Base-by-base conservation (phyloP, 2,329 filamentous ascomycete genomes). In the Colletotrichum tabaci region DNA sequence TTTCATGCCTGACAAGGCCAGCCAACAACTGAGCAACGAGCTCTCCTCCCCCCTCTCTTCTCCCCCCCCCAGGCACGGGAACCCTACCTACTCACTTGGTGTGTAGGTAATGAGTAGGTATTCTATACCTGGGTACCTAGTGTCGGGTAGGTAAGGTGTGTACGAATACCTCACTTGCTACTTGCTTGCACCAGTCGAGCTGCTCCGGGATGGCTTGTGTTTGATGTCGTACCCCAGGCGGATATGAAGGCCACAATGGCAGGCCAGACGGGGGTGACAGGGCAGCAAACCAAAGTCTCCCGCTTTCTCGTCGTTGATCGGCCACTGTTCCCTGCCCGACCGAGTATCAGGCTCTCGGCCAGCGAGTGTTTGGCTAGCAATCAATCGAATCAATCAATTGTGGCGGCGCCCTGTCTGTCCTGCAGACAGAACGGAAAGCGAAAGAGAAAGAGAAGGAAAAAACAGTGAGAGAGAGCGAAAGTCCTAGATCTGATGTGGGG, bases 401-500 rank as follows among this genome's bases (percentile, higher is more conserved):
- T 56, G 56, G 42, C 42, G 63, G 49, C 67, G 56, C 63, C 67
- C 47, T 70, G 56, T 35, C 21, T 49, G 30, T 49, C n/a, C n/a
- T 55, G 26, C 23, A 23, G 26, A 1, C 13, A 23, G 8, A 35
- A 35, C 30, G 30, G 30, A 35, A 35, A 16, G 38, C 55, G 38
- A 23, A 30, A 66, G 56, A 35, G 38, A 38, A 23, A 50, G 38
- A 18, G 6, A 15, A 47, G 61, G 52, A 66, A 40, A 23, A 21
- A 35, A 46, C 5, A 49, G 18, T 30, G 60, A 10, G 18, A 52
- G 13, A 52, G 49, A 35, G 35, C 35, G 40, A 60, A 68, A 68
- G 65, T 68, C 65, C 65, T 68, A 52, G 47, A 52, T 40, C 56
- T 21, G 64, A 49, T 58, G 65, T 71, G 68, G 68, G 68, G 68